Conservation (phyloP, 805 yeast species). For the Komagataella ulmi region DNA sequence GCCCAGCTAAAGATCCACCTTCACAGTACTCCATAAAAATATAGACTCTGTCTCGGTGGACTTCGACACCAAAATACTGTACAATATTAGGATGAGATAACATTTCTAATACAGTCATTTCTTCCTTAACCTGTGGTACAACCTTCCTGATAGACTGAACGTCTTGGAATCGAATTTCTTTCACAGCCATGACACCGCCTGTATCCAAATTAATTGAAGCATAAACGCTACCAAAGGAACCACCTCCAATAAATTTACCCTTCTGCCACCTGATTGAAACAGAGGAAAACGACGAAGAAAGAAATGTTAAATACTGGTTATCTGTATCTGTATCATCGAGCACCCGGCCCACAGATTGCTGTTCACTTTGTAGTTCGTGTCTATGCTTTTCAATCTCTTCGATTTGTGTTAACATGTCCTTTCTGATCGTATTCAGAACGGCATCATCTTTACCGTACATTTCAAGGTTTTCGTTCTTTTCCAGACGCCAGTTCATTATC, state of each 20-base stretch:
- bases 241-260: slow-evolving; percentile 87
- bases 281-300: slow-evolving; percentile 82
- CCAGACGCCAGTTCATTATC: slow-evolving; percentile 34
- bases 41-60: slow-evolving; percentile 88
- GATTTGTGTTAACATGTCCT: slow-evolving; percentile 56
- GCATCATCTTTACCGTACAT: slow-evolving; percentile 43
- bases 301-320: slow-evolving; percentile 70
- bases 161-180: slow-evolving; percentile 86
- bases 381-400: slow-evolving; percentile 47
- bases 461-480: slow-evolving; percentile 40
- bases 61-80: slow-evolving; percentile 94
- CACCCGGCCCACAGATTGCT: slow-evolving; percentile 67
- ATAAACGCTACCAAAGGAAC: slow-evolving; percentile 89
- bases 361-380: slow-evolving; percentile 25
- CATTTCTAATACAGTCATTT: slow-evolving; percentile 93
- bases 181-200: slow-evolving; percentile 94
- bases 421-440: slow-evolving; percentile 43
- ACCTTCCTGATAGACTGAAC: slow-evolving; percentile 72
- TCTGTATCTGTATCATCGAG: slow-evolving; percentile 80
- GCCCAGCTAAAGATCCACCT: slow-evolving; percentile 81
- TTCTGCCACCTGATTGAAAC: slow-evolving; percentile 96
- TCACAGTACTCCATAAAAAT: slow-evolving; percentile 97
- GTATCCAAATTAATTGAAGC: slow-evolving; percentile 88
- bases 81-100: slow-evolving; percentile 93
- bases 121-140: slow-evolving; percentile 85